phyloP scores from a whole-genome alignment of 495 filamentous ascomycete genomes.

The Penicillium arizonense region DNA sequence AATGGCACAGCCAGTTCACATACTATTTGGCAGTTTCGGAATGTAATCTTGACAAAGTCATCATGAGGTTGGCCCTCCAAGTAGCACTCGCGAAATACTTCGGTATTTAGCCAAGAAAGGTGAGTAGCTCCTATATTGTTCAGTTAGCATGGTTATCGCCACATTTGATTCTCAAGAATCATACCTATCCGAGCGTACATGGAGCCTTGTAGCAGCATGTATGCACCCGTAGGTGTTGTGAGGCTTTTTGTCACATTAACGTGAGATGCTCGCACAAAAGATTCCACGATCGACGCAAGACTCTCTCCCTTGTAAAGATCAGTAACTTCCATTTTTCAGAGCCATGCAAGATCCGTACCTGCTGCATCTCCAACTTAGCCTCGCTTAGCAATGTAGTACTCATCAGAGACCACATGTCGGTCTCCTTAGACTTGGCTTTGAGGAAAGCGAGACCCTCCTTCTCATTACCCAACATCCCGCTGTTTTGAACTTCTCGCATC shows the following conservation, averaged over 20 bases:
- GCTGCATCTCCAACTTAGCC: slow-evolving; percentile 71
- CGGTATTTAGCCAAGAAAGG: slow-evolving; percentile 65
- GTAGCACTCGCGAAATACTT: slow-evolving; percentile 78
- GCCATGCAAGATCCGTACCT: slow-evolving; percentile 36
- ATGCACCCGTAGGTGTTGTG: slow-evolving; percentile 66
- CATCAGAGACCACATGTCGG: slow-evolving; percentile 82
- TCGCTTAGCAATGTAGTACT: slow-evolving; percentile 85
- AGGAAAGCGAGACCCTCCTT: slow-evolving; percentile 81
- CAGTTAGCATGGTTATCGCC: slow-evolving; percentile 18
- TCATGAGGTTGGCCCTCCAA: slow-evolving; percentile 62
- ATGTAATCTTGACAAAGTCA: slow-evolving; percentile 70
- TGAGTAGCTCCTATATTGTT: slow-evolving; percentile 48
- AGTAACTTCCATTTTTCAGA: neutral
- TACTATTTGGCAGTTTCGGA: slow-evolving; percentile 57
- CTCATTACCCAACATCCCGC: slow-evolving; percentile 72
- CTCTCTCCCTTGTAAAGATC: slow-evolving; percentile 65
- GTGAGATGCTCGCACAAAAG: slow-evolving; percentile 76
- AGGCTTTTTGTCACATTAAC: slow-evolving; percentile 76
- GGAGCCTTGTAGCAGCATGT: slow-evolving; percentile 67
- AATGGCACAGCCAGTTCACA: slow-evolving; percentile 7
- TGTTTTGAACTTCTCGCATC: slow-evolving; percentile 66
- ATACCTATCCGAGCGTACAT: slow-evolving; percentile 76
- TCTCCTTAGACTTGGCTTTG: slow-evolving; percentile 84
- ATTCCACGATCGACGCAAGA: slow-evolving; percentile 71
- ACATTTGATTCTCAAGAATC: neutral